phyloP scores from a whole-genome alignment of 352 stramenopile species.

The Blastocystis sp. region DNA sequence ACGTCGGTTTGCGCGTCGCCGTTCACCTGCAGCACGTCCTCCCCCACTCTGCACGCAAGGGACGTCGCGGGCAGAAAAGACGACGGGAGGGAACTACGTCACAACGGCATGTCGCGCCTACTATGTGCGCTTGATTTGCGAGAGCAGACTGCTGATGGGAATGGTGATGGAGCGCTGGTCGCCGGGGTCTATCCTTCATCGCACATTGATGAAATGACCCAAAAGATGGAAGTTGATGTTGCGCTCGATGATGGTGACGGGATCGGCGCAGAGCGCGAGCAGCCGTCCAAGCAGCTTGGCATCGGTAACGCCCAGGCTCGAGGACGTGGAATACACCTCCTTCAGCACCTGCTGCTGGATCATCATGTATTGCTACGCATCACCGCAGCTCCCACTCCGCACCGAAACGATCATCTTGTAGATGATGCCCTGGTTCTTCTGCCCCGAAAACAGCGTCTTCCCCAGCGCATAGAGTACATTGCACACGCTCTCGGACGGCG shows the following conservation, averaged over 20 bases:
- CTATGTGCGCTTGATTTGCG: conserved; percentile 48
- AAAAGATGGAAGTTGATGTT: conserved; percentile 26
- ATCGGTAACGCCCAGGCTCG: conserved; percentile 33
- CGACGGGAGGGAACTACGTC: conserved; percentile 24
- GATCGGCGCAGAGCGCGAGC: conserved; percentile 29
- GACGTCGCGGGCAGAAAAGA: conserved; percentile 25
- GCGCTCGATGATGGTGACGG: conserved; percentile 31
- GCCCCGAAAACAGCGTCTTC: conserved; percentile 3
- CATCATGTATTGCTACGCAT: conserved; percentile 48
- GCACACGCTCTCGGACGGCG: conserved; percentile 7
- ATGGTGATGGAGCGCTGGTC: conserved; percentile 16
- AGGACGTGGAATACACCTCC: conserved; percentile 54
- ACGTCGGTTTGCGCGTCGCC: conserved; percentile 7
- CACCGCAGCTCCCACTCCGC: background rate
- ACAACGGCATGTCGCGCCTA: background rate
- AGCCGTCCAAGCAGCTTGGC: conserved; percentile 30
- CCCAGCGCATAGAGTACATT: conserved; percentile 17
- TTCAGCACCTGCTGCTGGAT: conserved; percentile 65
- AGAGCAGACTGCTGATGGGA: conserved; percentile 17
- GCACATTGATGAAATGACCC: background rate
- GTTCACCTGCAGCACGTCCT: background rate
- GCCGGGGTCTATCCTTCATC: background rate
- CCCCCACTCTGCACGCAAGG: conserved; percentile 2
- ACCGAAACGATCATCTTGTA: conserved; percentile 65
- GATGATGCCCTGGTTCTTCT: conserved; percentile 59